Base-by-base conservation (phyloP, 1,139 yeast species). In the Pneumocystis sp. region DNA sequence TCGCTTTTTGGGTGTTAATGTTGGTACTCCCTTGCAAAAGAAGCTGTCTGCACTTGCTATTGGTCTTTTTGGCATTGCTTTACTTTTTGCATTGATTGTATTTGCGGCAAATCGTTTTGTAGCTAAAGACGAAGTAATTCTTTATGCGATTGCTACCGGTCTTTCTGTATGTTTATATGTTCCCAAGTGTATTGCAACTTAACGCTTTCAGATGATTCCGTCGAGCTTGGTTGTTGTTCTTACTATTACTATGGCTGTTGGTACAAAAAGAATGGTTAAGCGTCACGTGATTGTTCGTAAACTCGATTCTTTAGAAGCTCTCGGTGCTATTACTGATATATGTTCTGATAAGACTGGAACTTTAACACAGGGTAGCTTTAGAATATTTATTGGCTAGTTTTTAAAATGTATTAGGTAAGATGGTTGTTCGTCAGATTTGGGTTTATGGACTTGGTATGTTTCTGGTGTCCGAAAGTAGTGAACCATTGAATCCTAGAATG, bases 291-390 rank as follows among this genome's bases (percentile, higher is more conserved):
- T 87, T 75, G 90, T 87, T 25, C 80, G 95, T 72, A 87, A 85
- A 71, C 79, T 87, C 67, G 93, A 87, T 72, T 86, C 95, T 60
- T 93, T 98, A 81, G 98, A 95, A 76, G 93, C 96, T 21, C 93
- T 95, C 97, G 98, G 98, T 63, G 93, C 96, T 61, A 98, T 97
- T 2, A 93, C 97, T 19, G 91, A 96, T 8, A 81, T 95, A 64
- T 95, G 98, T 76, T 89, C 97, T 0, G 99, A 95, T 77, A 95
- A 93, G 75, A 93, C 98, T 0, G 98, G 98, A 68, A 95, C 99
- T 10, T 80, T 95, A 67, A 95, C 98, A 1, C 95, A 90, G 76
- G 95, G 65, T 59, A 8, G 29, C 2, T 59, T 4, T 29, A 2
- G 12, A 3, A 10, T 8, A 21, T 39, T 12, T 39, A 29, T 21